These are phyloP conservation scores for Amaranthus hypochondriacus DNA, from an alignment of 148 eudicot species.

Conservation along the genomic window DNA sequence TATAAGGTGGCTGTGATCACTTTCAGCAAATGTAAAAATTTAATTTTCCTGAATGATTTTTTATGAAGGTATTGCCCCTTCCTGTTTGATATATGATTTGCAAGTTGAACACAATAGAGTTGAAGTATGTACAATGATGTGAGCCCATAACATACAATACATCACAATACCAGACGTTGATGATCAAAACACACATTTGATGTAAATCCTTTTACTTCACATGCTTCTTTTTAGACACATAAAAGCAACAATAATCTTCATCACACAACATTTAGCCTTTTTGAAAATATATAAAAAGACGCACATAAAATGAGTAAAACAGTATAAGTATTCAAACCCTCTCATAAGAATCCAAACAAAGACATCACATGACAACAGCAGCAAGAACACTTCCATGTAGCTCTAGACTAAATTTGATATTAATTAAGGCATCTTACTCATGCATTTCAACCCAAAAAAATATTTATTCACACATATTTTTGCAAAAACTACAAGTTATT, in stretches of 20 bases:
- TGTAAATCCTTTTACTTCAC: background rate
- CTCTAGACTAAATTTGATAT: background rate
- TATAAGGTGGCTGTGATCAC: constrained; percentile 11
- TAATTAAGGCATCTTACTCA: background rate
- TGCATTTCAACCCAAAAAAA: background rate
- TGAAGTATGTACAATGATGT: background rate
- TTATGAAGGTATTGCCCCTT: background rate
- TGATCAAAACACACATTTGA: background rate
- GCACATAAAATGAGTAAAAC: background rate
- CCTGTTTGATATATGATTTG: background rate
- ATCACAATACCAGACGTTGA: background rate
- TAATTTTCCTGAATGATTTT: background rate
- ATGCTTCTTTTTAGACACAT: background rate
- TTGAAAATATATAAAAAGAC: background rate
- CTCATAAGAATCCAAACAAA: background rate
- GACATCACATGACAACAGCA: background rate
- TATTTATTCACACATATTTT: background rate
- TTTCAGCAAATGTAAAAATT: background rate
- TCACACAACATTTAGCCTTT: background rate
- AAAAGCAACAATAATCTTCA: background rate
- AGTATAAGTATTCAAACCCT: no score
- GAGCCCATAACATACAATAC: background rate
- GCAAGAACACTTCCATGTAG: constrained; percentile 2
- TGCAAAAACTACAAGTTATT: background rate
- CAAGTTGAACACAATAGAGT: background rate